Evolutionary conservation across 441 rosid genomes (phyloP).

Genomic region (Melastoma candidum): DNA sequence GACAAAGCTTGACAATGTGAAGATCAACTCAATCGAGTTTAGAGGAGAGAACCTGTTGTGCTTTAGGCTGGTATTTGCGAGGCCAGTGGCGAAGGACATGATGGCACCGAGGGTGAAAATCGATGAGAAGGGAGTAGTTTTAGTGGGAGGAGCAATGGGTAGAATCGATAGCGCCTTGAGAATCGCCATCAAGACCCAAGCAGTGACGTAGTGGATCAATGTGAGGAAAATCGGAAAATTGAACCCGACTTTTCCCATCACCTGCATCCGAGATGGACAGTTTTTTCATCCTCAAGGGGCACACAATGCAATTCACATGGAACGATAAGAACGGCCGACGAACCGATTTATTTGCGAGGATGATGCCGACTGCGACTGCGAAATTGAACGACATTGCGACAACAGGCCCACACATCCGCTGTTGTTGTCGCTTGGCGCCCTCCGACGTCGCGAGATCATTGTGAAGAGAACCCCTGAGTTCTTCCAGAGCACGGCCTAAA

Average conservation of each 20-base stretch:
- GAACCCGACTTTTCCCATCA: conserved; percentile 78
- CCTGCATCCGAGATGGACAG: conserved; percentile 28
- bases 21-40: no score
- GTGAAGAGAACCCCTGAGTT: conserved; percentile 61
- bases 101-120: conserved; percentile 66
- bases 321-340: conserved; percentile 2
- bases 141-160: conserved; percentile 80
- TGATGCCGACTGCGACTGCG: conserved; percentile 72
- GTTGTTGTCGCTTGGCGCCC: conserved; percentile 83
- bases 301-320: not conserved
- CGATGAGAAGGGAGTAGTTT: conserved; percentile 69
- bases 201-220: conserved; percentile 60
- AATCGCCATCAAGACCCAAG: conserved; percentile 78
- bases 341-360: conserved; percentile 77
- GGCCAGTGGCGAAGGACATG: conserved; percentile 95
- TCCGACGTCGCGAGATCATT: conserved; percentile 76
- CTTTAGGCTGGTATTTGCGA: conserved; percentile 83
- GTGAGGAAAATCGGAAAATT: conserved; percentile 78
- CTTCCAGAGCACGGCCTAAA: conserved; percentile 77
- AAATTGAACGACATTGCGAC: conserved; percentile 90
- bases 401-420: conserved; percentile 66
- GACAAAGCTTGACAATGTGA: no score
- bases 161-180: conserved; percentile 60
- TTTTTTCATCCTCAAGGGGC: not conserved
- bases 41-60: conserved; percentile 51